Evolutionary conservation across 495 filamentous ascomycete species (phyloP), one percentile per base, ranked within the genome.

Genomic region (Peziza echinospora): DNA sequence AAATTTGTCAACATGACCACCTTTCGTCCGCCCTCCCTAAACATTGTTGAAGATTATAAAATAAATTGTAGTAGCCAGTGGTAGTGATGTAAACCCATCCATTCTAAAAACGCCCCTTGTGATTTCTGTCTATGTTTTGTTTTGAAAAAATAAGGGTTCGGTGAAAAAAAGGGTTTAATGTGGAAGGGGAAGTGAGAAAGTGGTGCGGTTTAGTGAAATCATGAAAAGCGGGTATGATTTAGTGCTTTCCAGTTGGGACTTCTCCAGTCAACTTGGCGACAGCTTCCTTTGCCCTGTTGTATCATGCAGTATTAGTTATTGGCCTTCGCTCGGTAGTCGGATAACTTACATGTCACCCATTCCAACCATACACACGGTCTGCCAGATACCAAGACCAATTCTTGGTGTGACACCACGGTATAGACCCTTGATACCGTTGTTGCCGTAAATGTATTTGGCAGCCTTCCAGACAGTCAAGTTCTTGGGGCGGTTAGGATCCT

Each of bases 291-390:
- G 89, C 89, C 72, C 87, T 94, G 56, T 71, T 45, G 13, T 10
- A 23, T n/a, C 21, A 50, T 17, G 26, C 23, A 54, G 25, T 21
- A 17, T 5, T 42, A 11, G 13, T 26, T 21, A 21, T 5, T 25
- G 24, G n/a, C 7, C 24, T 26, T 24, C 7, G 22, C 4, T 13
- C 3, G 5, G 7, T 40, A 24, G 10, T 21, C 47, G 44, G 21
- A 48, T 52, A 52, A 77, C 86, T 73, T 65, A 93, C 86, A 93
- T 84, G 71, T 97, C 89, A 69, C 89, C 89, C 70, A 97, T 72
- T 60, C 87, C 89, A 66, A 97, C 89, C 89, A 97, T 97, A 70
- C 89, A 97, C 61, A 97, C 82, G 48, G 89, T 97, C 72, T 97
- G 89, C 89, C 89, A 97, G 67, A 97, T 78, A 53, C 89, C 80